phyloP scores from a whole-genome alignment of 225 moss, liverwort and hornwort species.

The Bryum argenteum region DNA sequence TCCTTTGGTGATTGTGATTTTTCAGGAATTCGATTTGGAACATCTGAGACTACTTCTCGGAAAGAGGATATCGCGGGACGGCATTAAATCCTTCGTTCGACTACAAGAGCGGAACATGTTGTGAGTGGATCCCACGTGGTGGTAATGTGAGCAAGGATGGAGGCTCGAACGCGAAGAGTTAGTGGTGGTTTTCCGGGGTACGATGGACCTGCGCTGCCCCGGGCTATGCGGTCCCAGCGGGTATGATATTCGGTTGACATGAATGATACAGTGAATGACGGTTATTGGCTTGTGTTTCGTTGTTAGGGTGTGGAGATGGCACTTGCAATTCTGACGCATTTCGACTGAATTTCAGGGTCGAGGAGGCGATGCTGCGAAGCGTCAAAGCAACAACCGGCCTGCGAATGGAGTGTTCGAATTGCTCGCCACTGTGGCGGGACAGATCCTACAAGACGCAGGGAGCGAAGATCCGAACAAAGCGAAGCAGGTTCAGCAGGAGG shows the following conservation, averaged over 20 bases:
- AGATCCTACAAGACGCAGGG: conserved; percentile 61
- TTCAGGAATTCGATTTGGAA: conserved; percentile 28
- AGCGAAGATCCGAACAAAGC: conserved; percentile 39
- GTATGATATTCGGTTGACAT: conserved; percentile 46
- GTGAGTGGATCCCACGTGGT: conserved; percentile 49
- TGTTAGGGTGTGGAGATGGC: no score
- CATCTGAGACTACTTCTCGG: conserved; percentile 21
- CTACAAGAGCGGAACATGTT: conserved; percentile 20
- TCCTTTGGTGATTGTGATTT: background rate
- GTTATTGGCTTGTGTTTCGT: no score
- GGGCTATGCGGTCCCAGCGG: conserved; percentile 94
- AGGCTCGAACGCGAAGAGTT: conserved; percentile 94
- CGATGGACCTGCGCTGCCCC: conserved; percentile 94
- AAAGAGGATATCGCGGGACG: conserved; percentile 15
- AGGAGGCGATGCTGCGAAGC: conserved; percentile 54
- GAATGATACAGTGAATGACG: background rate
- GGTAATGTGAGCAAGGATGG: conserved; percentile 86
- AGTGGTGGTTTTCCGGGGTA: conserved; percentile 97
- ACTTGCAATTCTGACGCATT: conserved; percentile 5
- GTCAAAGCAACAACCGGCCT: conserved; percentile 43
- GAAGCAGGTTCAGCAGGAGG: conserved; percentile 29
- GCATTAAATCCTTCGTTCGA: background rate
- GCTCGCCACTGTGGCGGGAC: conserved; percentile 62
- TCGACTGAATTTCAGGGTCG: conserved; percentile 41
- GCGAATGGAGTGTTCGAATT: conserved; percentile 59